A percentile compares a stretch with the other conserved stretches of the same genome.
phyloP scores from a whole-genome alignment of 306 rosid genomes.

The Malus sylvestris region DNA sequence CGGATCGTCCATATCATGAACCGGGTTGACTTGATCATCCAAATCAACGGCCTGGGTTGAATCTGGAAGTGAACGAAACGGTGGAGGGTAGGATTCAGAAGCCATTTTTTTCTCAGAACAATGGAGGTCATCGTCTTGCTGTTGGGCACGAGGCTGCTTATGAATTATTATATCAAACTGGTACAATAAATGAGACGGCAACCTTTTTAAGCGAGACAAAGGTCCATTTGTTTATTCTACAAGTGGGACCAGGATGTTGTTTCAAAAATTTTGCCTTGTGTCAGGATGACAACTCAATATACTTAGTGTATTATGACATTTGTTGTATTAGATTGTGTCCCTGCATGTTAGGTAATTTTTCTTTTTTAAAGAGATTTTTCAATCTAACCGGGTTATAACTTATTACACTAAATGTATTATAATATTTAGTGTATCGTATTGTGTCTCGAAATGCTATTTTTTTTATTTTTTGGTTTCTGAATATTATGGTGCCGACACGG shows the following conservation, averaged over 20 bases:
- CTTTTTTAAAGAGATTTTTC: too few species aligned
- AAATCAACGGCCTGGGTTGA: not conserved
- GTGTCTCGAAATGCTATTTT: too few species aligned
- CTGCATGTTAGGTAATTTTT: too few species aligned
- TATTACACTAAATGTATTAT: too few species aligned
- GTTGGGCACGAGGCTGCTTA: not conserved
- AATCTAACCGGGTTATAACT: too few species aligned
- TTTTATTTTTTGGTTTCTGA: not conserved
- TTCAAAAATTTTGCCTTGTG: too few species aligned
- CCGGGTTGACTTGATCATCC: not conserved
- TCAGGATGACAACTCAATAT: too few species aligned
- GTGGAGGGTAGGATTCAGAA: conserved; percentile 47
- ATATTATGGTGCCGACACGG: not conserved
- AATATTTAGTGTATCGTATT: too few species aligned
- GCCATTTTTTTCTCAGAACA: not conserved
- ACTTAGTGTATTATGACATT: too few species aligned
- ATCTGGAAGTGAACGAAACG: conserved; percentile 12
- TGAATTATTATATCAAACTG: too few species aligned
- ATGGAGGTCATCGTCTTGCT: not conserved
- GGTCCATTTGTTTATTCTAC: not conserved
- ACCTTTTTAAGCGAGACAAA: not conserved
- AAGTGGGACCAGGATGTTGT: not conserved
- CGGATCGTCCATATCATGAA: conserved; percentile 3
- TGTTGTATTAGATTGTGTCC: accelerated
- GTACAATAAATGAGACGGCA: not conserved